Conservation (phyloP, 2,329 filamentous ascomycete genomes). For the Colletotrichum orbiculare region DNA sequence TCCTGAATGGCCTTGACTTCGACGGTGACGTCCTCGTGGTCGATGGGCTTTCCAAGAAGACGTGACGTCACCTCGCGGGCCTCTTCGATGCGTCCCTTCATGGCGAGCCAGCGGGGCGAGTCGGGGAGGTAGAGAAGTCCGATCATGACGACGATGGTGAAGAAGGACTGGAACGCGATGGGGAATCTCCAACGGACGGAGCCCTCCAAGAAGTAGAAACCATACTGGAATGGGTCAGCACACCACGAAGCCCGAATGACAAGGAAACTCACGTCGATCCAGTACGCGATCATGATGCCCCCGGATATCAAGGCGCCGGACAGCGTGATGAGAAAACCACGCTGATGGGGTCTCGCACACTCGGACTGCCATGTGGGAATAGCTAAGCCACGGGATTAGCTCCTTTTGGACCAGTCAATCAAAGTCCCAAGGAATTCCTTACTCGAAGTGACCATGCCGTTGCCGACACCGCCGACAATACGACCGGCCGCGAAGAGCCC, state of each 20-base stretch:
- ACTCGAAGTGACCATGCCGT: slow-evolving; percentile 44
- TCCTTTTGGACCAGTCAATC: no score
- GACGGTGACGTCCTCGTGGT: slow-evolving; percentile 41
- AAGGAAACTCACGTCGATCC: slow-evolving; percentile 39
- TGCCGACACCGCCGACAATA: slow-evolving; percentile 43
- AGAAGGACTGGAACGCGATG: slow-evolving; percentile 45
- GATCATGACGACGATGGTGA: slow-evolving; percentile 46
- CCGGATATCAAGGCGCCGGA: slow-evolving; percentile 44
- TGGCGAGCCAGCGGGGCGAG: slow-evolving; percentile 51
- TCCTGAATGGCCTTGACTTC: slow-evolving; percentile 39
- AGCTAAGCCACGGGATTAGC: slow-evolving; percentile 11
- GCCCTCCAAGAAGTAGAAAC: slow-evolving; percentile 45
- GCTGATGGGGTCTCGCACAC: slow-evolving; percentile 42
- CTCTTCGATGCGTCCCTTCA: slow-evolving; percentile 44
- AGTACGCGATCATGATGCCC: slow-evolving; percentile 47
- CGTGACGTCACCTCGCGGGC: slow-evolving; percentile 41
- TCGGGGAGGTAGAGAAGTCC: slow-evolving; percentile 48
- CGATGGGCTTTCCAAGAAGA: slow-evolving; percentile 41
- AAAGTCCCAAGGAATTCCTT: neutral
- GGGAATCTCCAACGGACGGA: slow-evolving; percentile 48
- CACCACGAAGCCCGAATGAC: no score
- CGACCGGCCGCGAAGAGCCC: slow-evolving; percentile 41
- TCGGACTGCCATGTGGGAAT: slow-evolving; percentile 46
- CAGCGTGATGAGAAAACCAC: slow-evolving; percentile 43
- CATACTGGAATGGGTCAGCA: slow-evolving; percentile 35